A percentile compares a stretch with the other conserved stretches of the same genome.
Conservation (phyloP, 2,329 filamentous ascomycete species). For the Clarireedia homoeocarpa region DNA sequence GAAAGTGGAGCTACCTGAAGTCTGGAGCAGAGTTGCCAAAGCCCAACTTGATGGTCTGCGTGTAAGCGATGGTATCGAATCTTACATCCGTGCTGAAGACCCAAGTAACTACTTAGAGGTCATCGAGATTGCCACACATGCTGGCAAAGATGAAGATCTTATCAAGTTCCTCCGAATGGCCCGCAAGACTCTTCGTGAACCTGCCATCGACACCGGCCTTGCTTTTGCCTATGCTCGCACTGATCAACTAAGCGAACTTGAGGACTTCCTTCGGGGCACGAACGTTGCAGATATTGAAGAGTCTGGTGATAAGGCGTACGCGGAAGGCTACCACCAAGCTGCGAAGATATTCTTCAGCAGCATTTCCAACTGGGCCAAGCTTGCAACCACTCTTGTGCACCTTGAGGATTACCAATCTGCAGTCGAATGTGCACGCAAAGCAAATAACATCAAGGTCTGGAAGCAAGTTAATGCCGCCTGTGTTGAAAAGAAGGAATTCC, state of each 20-base stretch:
- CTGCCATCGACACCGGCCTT: conserved; percentile 85
- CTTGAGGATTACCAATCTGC: conserved; percentile 95
- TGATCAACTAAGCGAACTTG: conserved; percentile 84
- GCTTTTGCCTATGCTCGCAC: conserved; percentile 91
- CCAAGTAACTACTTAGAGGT: conserved; percentile 92
- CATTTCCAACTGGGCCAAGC: conserved; percentile 99
- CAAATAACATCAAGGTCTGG: conserved; percentile 99
- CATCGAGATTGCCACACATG: conserved; percentile 89
- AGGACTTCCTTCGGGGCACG: conserved; percentile 87
- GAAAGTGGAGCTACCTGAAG: conserved; percentile 84
- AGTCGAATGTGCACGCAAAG: conserved; percentile 95
- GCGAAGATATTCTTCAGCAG: conserved; percentile 98
- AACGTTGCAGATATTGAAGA: conserved; percentile 96
- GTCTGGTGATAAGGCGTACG: conserved; percentile 96
- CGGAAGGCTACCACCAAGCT: conserved; percentile 87
- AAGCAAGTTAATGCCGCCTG: conserved; percentile 97
- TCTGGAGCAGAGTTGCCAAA: conserved; percentile 98
- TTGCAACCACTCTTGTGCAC: conserved; percentile 95
- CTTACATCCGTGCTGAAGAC: conserved; percentile 92
- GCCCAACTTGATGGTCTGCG: conserved; percentile 94
- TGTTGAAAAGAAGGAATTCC: conserved; percentile 97
- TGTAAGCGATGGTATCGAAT: conserved; percentile 86
- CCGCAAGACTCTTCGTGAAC: conserved; percentile 90
- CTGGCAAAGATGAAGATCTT: conserved; percentile 95
- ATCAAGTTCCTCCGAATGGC: conserved; percentile 97